Evolutionary conservation across 2,329 filamentous ascomycete species (phyloP), one percentile per base, ranked within the genome.

Genomic region (Aspergillus udagawae): DNA sequence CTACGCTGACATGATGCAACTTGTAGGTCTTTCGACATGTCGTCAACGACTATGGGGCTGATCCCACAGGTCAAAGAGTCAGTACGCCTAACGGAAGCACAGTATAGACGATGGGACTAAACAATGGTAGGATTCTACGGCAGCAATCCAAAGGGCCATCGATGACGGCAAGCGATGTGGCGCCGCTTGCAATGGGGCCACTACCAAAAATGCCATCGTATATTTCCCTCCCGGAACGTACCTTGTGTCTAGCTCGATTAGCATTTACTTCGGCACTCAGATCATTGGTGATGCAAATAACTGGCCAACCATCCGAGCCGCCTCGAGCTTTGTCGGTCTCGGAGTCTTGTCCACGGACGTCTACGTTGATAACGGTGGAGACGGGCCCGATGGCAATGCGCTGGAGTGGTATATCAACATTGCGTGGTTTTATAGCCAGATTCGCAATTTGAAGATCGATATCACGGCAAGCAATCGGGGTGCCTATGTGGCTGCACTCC

Each of bases 331-430:
- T 68, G 65, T 79, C 6, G 92, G 91, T 52, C 91, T 95, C 76
- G 91, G 87, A 51, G 82, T 96, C 56, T 87, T 96, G 63, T 90
- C 94, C 68, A 81, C 89, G 2, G 85, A 96, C 68, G 90, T 90
- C 0, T 96, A 96, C 73, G n/a, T 63, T 69, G 28, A 56, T 56
- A n/a, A 49, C 38, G 29, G 53, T 25, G 52, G 45, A 17, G 59
- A 54, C 28, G 35, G 35, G 35, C 58, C 35, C 49, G 58, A 52
- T 20, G 55, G 55, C 17, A 48, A 60, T 25, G 54, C 51, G n/a
- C 21, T 32, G 14, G 88, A 89, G 76, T 88, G 85, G 83, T 87
- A 85, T 73, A 83, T 84, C 67, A 90, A 89, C 75, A 79, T 85
- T 86, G 61, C 51, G 29, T 38, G 53, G 3, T 63, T 65, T 49